Conservation (phyloP, 2,329 filamentous ascomycete species). For the Alternaria atra region DNA sequence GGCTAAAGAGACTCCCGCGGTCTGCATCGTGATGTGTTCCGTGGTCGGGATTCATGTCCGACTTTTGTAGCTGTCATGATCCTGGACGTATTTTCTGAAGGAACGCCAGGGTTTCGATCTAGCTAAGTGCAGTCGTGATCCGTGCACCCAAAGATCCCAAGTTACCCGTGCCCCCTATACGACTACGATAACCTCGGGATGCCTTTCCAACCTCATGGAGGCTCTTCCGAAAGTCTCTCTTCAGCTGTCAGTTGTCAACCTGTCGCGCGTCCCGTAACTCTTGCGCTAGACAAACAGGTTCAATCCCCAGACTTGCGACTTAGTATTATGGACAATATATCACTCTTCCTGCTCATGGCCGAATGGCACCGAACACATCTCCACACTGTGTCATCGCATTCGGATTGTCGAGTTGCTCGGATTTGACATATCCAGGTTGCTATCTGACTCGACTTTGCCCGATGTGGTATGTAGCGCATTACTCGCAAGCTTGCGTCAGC, state of each 20-base stretch:
- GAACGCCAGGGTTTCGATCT: neutral
- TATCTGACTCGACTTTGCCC: neutral
- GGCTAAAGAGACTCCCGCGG: constrained; percentile 1
- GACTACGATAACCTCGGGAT: neutral
- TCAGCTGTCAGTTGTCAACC: constrained; percentile 13
- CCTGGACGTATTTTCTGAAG: constrained; percentile 3
- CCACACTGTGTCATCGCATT: neutral
- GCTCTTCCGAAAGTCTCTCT: neutral
- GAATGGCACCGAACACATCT: neutral
- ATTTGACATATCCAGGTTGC: neutral
- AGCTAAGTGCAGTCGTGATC: constrained; percentile 4
- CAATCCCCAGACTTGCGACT: neutral
- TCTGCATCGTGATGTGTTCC: neutral
- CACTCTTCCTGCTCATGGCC: neutral
- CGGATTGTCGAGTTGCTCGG: neutral
- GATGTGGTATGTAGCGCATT: neutral
- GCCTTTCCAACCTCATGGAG: neutral
- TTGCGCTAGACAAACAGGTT: constrained; percentile 9
- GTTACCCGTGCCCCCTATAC: constrained; percentile 7
- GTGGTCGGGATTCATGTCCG: constrained; percentile 2
- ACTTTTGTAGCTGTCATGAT: constrained; percentile 1
- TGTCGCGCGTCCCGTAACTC: neutral
- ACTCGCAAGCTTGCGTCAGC: constrained; percentile 1
- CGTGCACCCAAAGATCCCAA: neutral
- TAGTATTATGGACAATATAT: neutral